phyloP scores from a whole-genome alignment of 2,329 filamentous ascomycete species.

The Reticulascus tulasneorum region DNA sequence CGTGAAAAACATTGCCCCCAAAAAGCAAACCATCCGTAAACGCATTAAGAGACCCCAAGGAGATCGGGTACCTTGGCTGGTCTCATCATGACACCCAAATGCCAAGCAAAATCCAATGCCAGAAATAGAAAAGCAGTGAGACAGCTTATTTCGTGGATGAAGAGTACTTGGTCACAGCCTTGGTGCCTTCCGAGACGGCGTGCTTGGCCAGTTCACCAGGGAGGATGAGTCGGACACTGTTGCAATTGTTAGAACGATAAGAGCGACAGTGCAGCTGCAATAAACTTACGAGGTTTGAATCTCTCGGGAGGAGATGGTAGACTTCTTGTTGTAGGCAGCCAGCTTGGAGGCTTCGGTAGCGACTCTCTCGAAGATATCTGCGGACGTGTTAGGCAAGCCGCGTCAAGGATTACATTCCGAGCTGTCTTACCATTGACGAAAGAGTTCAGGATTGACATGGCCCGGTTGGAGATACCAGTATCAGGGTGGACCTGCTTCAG shows the following conservation, averaged over 20 bases:
- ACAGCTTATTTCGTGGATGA: slow-evolving; percentile 92
- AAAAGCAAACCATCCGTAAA: slow-evolving; percentile 68
- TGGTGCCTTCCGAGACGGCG: slow-evolving; percentile 98
- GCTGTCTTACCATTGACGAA: slow-evolving; percentile 82
- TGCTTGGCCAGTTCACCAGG: slow-evolving; percentile 99
- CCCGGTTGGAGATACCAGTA: slow-evolving; percentile 99
- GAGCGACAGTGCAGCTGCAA: background rate
- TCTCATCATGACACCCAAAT: slow-evolving; percentile 58
- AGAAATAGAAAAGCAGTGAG: slow-evolving; percentile 57
- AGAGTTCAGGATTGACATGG: slow-evolving; percentile 99
- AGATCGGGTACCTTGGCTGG: slow-evolving; percentile 40
- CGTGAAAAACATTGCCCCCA: slow-evolving; percentile 67
- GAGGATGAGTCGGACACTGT: slow-evolving; percentile 85
- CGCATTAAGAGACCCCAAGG: slow-evolving; percentile 64
- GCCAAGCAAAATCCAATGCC: slow-evolving; percentile 53
- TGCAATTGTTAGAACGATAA: slow-evolving; percentile 50
- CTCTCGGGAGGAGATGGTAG: slow-evolving; percentile 97
- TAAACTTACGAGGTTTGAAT: slow-evolving; percentile 88
- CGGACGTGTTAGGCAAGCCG: slow-evolving; percentile 17
- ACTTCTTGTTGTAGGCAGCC: slow-evolving; percentile 99
- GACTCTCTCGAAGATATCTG: slow-evolving; percentile 98
- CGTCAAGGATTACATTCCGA: background rate
- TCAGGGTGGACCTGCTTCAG: slow-evolving; percentile 99
- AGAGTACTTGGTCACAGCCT: slow-evolving; percentile 99
- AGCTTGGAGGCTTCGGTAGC: slow-evolving; percentile 98